Evolutionary conservation across 495 filamentous ascomycete genomes (phyloP).

Genomic region (Chaetomidium leptoderma): DNA sequence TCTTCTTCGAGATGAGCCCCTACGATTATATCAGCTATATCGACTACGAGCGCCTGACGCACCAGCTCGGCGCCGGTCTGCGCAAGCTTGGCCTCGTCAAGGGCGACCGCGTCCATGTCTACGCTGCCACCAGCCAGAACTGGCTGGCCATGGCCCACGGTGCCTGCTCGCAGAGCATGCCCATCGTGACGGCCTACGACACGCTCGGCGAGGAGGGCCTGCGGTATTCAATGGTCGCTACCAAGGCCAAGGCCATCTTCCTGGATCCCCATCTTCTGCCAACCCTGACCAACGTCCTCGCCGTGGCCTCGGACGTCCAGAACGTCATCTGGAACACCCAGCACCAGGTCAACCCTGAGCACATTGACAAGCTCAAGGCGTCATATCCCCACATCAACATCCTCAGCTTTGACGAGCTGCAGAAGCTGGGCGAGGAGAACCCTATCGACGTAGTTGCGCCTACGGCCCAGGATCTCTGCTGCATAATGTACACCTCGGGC

Average conservation of each 20-base stretch:
- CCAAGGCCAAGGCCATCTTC: conserved; percentile 82
- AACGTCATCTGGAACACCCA: conserved; percentile 87
- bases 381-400: conserved; percentile 66
- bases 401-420: conserved; percentile 78
- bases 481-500: conserved; percentile 99
- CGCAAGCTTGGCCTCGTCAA: conserved; percentile 74
- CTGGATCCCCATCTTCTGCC: conserved; percentile 78
- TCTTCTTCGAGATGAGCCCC: conserved; percentile 84
- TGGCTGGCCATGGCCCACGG: conserved; percentile 67
- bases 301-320: conserved; percentile 72
- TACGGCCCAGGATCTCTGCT: conserved; percentile 80
- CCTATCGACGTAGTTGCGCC: conserved; percentile 77
- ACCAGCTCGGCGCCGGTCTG: conserved; percentile 72
- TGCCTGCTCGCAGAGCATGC: conserved; percentile 55
- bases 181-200: conserved; percentile 69
- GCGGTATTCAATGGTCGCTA: conserved; percentile 86
- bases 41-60: conserved; percentile 74
- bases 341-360: conserved; percentile 65
- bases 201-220: conserved; percentile 92
- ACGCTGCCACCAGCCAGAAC: conserved; percentile 78
- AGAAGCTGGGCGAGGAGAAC: conserved; percentile 78
- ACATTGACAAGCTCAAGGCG: conserved; percentile 75
- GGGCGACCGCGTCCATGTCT: conserved; percentile 76
- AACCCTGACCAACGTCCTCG: conserved; percentile 75
- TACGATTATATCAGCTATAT: conserved; percentile 85